These are phyloP conservation scores for Combretum micranthum DNA, from an alignment of 345 rosid genomes.

Conservation along the genomic window DNA sequence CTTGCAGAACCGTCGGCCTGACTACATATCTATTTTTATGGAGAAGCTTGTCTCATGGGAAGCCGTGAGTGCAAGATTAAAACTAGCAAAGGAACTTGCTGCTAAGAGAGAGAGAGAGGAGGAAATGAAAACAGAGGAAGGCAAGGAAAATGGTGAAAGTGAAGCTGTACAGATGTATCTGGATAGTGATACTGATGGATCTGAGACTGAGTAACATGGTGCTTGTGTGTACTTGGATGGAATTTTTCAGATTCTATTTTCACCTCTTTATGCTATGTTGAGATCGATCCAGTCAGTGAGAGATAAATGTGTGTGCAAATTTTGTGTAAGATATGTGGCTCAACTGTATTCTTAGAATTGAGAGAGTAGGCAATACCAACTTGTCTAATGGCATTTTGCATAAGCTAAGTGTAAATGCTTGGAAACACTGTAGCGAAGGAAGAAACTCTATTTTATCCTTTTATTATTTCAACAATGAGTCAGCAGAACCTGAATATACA, in stretches of 20 bases:
- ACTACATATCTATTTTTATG: slow-evolving; percentile 57
- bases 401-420: too few species aligned
- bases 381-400: too few species aligned
- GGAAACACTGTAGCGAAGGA: too few species aligned
- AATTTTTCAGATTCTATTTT: neutral
- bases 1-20: slow-evolving; percentile 57
- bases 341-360: neutral
- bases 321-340: neutral
- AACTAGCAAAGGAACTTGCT: slow-evolving; percentile 53
- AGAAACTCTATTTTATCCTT: too few species aligned
- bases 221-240: too few species aligned
- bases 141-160: slow-evolving; percentile 12
- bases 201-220: slow-evolving; percentile 30
- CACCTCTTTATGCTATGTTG: slow-evolving; percentile 1
- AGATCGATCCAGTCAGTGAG: neutral
- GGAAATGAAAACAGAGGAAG: slow-evolving; percentile 34
- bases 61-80: slow-evolving; percentile 61
- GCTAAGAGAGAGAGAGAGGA: slow-evolving; percentile 59
- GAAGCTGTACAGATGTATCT: slow-evolving; percentile 23
- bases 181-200: slow-evolving; percentile 38
- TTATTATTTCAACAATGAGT: too few species aligned
- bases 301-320: too few species aligned
- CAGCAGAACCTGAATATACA: too few species aligned
- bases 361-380: too few species aligned
- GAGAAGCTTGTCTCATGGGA: slow-evolving; percentile 94